Evolutionary conservation across 106 monocot species (phyloP).

Genomic region (Phalaenopsis aphrodite): DNA sequence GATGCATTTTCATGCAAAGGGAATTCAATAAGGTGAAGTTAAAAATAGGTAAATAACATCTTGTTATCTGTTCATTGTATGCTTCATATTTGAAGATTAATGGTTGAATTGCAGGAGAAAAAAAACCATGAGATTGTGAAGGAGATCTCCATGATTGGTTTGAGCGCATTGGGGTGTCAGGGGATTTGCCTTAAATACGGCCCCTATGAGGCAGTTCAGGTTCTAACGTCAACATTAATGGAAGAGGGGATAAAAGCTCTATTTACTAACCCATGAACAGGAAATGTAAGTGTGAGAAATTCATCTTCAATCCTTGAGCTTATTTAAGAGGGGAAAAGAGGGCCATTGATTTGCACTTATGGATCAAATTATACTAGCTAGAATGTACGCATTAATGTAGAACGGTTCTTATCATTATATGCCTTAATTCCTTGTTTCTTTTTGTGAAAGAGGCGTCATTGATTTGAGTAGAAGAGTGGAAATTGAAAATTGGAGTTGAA

Average conservation of each 20-base stretch:
- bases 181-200: neutral
- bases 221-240: neutral
- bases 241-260: slow-evolving; percentile 10
- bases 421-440: no score
- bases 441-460: no score
- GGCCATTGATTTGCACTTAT: no score
- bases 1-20: neutral
- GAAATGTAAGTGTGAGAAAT: slow-evolving; percentile 18
- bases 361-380: no score
- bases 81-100: neutral
- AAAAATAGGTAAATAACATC: no score
- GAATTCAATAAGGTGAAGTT: neutral
- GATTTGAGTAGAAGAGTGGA: no score
- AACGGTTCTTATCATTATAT: no score
- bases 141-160: neutral
- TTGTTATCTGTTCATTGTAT: neutral
- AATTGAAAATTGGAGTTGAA: no score
- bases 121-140: neutral
- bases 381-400: no score
- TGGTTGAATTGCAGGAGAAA: neutral
- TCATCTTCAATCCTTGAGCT: slow-evolving; percentile 14
- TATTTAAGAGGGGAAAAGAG: neutral
- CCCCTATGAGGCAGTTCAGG: slow-evolving; percentile 1
- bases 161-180: neutral
- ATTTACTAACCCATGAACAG: slow-evolving; percentile 23